These are phyloP conservation scores for Hygrocybe coccinea DNA, from an alignment of 768 basidiomycete species.

Conservation along the genomic window DNA sequence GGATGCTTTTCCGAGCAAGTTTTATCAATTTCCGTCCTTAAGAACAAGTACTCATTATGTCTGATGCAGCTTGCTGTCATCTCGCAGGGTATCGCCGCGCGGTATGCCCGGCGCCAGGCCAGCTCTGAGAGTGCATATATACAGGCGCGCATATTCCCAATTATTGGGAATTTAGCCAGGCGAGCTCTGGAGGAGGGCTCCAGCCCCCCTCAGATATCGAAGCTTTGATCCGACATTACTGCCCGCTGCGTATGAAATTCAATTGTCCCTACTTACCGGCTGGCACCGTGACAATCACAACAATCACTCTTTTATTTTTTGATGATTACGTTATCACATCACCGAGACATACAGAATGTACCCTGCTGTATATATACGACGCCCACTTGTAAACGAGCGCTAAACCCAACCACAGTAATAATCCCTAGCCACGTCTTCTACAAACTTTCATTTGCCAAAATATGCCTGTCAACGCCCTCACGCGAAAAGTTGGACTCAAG, in stretches of 20 bases:
- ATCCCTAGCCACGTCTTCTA: slow-evolving; percentile 12
- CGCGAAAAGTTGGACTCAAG: slow-evolving; percentile 56
- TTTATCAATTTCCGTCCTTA: background rate
- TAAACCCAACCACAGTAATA: background rate
- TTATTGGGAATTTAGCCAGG: slow-evolving; percentile 61
- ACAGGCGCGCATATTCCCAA: slow-evolving; percentile 46
- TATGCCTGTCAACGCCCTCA: slow-evolving; percentile 49
- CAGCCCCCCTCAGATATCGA: slow-evolving; percentile 15
- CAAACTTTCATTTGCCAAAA: background rate
- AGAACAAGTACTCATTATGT: slow-evolving; percentile 2
- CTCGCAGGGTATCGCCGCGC: slow-evolving; percentile 84
- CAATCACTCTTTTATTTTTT: no score
- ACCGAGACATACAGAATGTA: no score
- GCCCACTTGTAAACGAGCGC: slow-evolving; percentile 23
- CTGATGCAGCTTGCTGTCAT: slow-evolving; percentile 64
- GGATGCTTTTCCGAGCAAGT: slow-evolving; percentile 78
- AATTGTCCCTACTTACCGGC: no score
- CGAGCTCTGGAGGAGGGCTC: slow-evolving; percentile 51
- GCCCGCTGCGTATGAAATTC: no score
- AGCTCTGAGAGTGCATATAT: slow-evolving; percentile 72
- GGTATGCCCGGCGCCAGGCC: slow-evolving; percentile 79
- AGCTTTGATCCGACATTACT: no score
- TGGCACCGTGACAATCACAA: no score
- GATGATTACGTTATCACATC: no score
- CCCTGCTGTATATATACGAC: no score